Conservation (phyloP, 495 filamentous ascomycete species). For the Neurospora sp. region DNA sequence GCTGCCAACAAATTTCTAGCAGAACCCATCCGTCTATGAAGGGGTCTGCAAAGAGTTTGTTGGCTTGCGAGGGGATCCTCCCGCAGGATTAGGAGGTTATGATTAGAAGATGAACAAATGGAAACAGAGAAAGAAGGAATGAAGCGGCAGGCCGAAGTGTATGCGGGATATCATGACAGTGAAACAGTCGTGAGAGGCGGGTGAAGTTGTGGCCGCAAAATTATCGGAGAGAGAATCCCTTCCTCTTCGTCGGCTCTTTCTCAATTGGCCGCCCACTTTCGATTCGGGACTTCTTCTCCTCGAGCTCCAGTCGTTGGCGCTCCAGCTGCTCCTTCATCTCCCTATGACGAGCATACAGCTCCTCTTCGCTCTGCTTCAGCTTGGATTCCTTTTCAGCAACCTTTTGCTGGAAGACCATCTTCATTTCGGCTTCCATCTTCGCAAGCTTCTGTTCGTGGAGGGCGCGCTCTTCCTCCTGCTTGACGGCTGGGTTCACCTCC, state of each 20-base stretch:
- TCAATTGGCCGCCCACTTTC: constrained; percentile 92
- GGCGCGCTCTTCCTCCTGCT: constrained; percentile 97
- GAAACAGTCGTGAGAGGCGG: constrained; percentile 30
- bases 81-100: constrained; percentile 34
- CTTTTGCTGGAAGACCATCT: constrained; percentile 99
- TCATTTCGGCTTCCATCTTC: constrained; percentile 99
- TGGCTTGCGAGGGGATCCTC: constrained; percentile 18
- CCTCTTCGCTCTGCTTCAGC: constrained; percentile 96
- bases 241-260: constrained; percentile 88
- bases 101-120: constrained; percentile 40
- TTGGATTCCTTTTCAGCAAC: constrained; percentile 99
- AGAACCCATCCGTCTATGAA: background rate
- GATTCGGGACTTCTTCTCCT: constrained; percentile 91
- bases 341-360: constrained; percentile 91
- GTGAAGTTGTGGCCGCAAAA: constrained; percentile 12
- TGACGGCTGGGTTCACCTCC: constrained; percentile 99
- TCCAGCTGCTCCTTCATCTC: constrained; percentile 99
- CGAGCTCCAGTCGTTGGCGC: constrained; percentile 81
- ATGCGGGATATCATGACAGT: constrained; percentile 35
- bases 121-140: constrained; percentile 25
- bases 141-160: constrained; percentile 38
- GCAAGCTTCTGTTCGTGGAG: constrained; percentile 98
- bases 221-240: constrained; percentile 98
- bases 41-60: constrained; percentile 6
- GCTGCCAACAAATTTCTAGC: constrained; percentile 12